A percentile compares a stretch with the other conserved stretches of the same genome.
These are phyloP conservation scores for Cyamopsis tetragonoloba DNA, from an alignment of 306 rosid genomes.

Conservation along the genomic window DNA sequence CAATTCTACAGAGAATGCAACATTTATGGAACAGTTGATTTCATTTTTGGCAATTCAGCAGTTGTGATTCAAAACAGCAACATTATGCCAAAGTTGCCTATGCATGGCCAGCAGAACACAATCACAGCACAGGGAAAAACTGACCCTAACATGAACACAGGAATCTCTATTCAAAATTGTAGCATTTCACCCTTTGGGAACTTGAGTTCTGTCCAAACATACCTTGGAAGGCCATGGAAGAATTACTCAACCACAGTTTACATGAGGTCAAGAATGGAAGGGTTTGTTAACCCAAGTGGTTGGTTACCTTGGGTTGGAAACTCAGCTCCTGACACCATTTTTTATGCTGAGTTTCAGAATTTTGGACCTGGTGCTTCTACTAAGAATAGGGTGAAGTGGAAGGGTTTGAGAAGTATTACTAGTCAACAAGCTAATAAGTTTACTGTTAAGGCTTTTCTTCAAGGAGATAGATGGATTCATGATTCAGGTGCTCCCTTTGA, in stretches of 20 bases:
- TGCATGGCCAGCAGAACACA: conserved; percentile 60
- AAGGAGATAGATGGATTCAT: conserved; percentile 57
- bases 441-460: conserved; percentile 45
- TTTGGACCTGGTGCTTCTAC: conserved; percentile 60
- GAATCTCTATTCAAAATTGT: conserved; percentile 55
- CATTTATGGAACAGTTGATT: conserved; percentile 67
- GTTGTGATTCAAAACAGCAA: conserved; percentile 55
- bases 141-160: conserved; percentile 74
- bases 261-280: conserved; percentile 37
- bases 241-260: conserved; percentile 70
- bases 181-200: conserved; percentile 48
- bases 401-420: conserved; percentile 52
- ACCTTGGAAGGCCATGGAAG: conserved; percentile 87
- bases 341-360: conserved; percentile 61
- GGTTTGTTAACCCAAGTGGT: conserved; percentile 45
- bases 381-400: conserved; percentile 64
- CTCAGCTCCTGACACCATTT: conserved; percentile 63
- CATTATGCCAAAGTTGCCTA: conserved; percentile 52
- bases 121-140: conserved; percentile 71
- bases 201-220: conserved; percentile 47
- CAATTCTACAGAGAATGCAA: conserved; percentile 69
- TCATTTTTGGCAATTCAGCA: conserved; percentile 78
- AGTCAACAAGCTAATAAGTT: conserved; percentile 38
- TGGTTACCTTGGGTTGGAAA: conserved; percentile 74
- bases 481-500: conserved; percentile 36